Conservation (phyloP, 2,329 filamentous ascomycete genomes). For the Aspergillus nomiae region DNA sequence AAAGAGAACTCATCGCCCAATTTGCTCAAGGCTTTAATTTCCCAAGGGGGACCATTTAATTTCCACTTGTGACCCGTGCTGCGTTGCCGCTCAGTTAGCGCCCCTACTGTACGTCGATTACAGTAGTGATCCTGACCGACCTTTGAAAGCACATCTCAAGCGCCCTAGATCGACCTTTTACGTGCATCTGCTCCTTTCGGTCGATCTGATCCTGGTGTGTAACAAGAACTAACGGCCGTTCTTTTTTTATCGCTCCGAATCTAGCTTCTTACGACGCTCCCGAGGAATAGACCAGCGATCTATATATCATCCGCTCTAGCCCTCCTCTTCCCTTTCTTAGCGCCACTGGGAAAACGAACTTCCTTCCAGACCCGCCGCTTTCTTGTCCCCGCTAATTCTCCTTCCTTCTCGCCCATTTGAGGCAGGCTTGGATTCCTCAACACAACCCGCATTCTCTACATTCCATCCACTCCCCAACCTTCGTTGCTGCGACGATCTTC, state of each 20-base stretch:
- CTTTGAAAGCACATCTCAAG: neutral
- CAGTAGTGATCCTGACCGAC: conserved; percentile 1
- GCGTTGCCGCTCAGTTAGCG: conserved; percentile 2
- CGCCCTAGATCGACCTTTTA: conserved; percentile 1
- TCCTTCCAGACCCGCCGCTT: conserved; percentile 3
- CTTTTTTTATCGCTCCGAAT: neutral
- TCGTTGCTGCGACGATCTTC: conserved; percentile 3
- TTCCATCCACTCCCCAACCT: neutral
- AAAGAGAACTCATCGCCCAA: neutral
- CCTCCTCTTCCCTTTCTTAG: conserved; percentile 16
- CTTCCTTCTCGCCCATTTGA: neutral
- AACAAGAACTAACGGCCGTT: neutral
- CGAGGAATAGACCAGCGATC: neutral
- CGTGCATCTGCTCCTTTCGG: neutral
- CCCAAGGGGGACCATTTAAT: neutral
- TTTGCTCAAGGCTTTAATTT: neutral
- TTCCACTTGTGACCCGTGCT: conserved; percentile 3
- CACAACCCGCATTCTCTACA: neutral
- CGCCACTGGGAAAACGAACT: conserved; percentile 6
- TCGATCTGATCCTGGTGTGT: neutral
- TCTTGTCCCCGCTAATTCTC: conserved; percentile 1
- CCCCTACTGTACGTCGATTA: conserved; percentile 6
- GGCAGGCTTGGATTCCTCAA: neutral
- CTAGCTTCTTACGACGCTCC: neutral
- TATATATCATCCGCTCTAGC: conserved; percentile 22